Base-by-base conservation (phyloP, 2,329 filamentous ascomycete genomes). In the Helminthosporium solani region DNA sequence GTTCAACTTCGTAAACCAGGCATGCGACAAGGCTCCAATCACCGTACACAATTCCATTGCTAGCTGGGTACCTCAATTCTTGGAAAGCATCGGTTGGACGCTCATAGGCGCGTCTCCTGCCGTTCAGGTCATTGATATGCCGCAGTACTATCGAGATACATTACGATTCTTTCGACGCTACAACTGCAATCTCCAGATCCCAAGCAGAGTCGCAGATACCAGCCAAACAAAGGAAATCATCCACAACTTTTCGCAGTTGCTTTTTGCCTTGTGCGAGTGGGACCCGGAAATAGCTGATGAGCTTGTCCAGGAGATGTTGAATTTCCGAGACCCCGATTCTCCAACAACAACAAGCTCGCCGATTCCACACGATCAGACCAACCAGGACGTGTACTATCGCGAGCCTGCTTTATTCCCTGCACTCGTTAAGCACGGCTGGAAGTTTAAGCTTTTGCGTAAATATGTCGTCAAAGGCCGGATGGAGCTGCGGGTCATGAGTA, bases 401-500 rank as follows among this genome's bases (percentile, higher is more conserved):
- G 54, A 64, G 18, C 45, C 60, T 3, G 66, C 63, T 2, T 70
- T 70, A 46, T 73, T 73, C 1, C 60, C 73, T 1, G 78, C 80
- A 7, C 73, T 84, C 0, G 74, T 87, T 14, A 70, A 77, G 1
- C 75, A 77, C 42, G 78, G 83, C 44, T 95, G 88, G 85, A 85
- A 83, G 40, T 84, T 96, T 57, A 75, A 76, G 34, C 74, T 86
- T 1, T 74, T 88, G 41, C 83, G 82, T 57, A 86, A 82, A 55
- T 83, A 92, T 55, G 85, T 96, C 42, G 83, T 81, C 60, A 92
- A 88, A 46, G 86, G 88, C 28, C 88, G 92, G 60, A 96, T 97
- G 90, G 89, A 95, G 62, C 76, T 96, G 30, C 85, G 92, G 30
- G 87, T 95, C 11, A 79, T 83, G 64, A 90, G 89, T 16, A 84